Base-by-base conservation (phyloP, 768 basidiomycete species). In the Jaapia argillacea region DNA sequence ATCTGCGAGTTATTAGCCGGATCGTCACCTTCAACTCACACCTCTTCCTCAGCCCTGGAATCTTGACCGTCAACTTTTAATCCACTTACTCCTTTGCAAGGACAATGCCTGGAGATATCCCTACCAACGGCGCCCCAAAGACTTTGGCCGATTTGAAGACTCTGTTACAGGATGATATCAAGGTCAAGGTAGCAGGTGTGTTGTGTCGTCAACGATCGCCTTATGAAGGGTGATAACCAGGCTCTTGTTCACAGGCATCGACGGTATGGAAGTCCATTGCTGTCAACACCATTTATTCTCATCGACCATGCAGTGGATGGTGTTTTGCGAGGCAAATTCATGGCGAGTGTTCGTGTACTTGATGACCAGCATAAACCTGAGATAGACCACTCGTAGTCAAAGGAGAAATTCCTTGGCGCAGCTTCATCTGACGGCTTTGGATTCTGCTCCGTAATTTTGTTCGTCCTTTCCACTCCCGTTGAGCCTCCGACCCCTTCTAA, bases 361-460 rank as follows among this genome's bases (percentile, higher is more conserved):
- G 12, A 21, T 20, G 10, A 5, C 14, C n/a, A n/a, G n/a, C n/a
- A n/a, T n/a, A n/a, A n/a, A n/a, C n/a, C 4, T 18, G n/a, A n/a
- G n/a, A n/a, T n/a, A n/a, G n/a, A n/a, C n/a, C n/a, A n/a, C n/a
- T n/a, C n/a, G 45, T 58, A 96, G 90, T 86, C 85, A 13, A 96
- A 86, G 64, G 72, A 81, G 41, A 98, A 98, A 65, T 96, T 98
- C 58, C 57, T 96, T 25, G 79, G 79, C 40, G 84, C 88, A 0
- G 85, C 71, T 5, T 75, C 80, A 40, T 74, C 81, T 1, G 79
- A 81, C 48, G 90, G 90, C 0, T 94, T 96, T 58, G 89, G 90
- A 4, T 96, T 93, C 65, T 94, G 89, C 65, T 88, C 85, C 53
- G 85, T 93, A 39, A 78, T 93, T 45, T 97, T 93, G 88, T 86